Evolutionary conservation across 108 stramenopile species (phyloP).

Genomic region (Cyclotella sp.): DNA sequence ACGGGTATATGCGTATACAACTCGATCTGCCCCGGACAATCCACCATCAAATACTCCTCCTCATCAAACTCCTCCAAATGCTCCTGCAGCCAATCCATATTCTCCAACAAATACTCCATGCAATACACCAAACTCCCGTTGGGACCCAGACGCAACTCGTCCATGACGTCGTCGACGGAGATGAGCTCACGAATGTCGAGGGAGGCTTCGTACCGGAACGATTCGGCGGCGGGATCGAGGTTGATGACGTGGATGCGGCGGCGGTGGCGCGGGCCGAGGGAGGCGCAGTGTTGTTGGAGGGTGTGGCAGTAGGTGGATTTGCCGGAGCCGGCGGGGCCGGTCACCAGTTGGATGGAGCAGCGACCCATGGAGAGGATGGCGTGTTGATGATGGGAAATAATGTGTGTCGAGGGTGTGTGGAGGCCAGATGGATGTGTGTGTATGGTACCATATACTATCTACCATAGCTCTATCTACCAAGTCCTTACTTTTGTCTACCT

Average conservation of each 20-base stretch:
- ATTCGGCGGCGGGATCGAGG: conserved; percentile 97
- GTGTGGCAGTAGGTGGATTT: conserved; percentile 88
- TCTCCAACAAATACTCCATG: conserved; percentile 97
- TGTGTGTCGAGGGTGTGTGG: no score
- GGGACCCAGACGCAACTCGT: conserved; percentile 95
- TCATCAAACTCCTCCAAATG: conserved; percentile 88
- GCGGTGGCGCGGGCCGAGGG: conserved; percentile 59
- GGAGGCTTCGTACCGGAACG: conserved; percentile 87
- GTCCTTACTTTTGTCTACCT: no score
- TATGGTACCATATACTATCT: no score
- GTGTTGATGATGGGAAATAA: no score
- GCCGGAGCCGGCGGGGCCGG: conserved; percentile 88
- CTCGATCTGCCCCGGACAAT: conserved; percentile 99
- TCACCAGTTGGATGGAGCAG: conserved; percentile 57
- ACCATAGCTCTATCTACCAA: no score
- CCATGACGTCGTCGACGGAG: conserved; percentile 97
- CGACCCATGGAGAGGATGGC: no score
- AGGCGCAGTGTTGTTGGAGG: conserved; percentile 77
- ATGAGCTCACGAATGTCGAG: conserved; percentile 96
- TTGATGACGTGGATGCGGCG: conserved; percentile 90
- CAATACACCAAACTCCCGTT: conserved; percentile 98
- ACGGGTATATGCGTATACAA: conserved; percentile 97
- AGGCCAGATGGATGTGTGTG: no score
- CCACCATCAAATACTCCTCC: conserved; percentile 97
- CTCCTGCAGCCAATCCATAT: conserved; percentile 96